A percentile compares a stretch with the other conserved stretches of the same genome.
These are phyloP conservation scores for Silene latifolia DNA, from an alignment of 148 eudicot species.

Conservation along the genomic window DNA sequence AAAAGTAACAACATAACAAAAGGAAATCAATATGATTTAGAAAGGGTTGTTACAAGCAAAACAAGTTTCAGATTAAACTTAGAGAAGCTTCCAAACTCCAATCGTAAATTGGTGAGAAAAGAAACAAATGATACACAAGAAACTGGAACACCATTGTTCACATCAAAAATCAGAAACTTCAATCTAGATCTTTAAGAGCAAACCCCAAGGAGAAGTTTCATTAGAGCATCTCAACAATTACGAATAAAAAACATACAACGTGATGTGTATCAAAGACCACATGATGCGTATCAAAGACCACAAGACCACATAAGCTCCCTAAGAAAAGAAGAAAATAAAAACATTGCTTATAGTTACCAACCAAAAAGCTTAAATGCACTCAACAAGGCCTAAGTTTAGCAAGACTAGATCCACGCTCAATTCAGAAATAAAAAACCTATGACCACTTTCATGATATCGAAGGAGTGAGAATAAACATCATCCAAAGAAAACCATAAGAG, in stretches of 20 bases:
- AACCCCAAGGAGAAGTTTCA: background rate
- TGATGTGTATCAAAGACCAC: background rate
- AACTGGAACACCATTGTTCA: too few species aligned
- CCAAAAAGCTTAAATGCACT: background rate
- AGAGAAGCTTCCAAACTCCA: too few species aligned
- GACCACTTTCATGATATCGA: background rate
- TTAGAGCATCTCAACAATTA: background rate
- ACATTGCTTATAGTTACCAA: background rate
- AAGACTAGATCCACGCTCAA: background rate
- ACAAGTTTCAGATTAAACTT: too few species aligned
- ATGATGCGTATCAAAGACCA: background rate
- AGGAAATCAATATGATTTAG: too few species aligned
- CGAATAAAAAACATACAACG: background rate
- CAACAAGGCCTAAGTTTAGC: background rate
- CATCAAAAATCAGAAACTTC: background rate
- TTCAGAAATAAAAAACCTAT: background rate
- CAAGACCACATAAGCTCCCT: background rate
- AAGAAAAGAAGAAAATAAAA: background rate
- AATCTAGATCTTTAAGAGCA: background rate
- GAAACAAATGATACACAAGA: background rate
- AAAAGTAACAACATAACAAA: too few species aligned
- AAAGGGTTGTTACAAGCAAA: too few species aligned
- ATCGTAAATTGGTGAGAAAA: background rate
- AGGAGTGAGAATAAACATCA: background rate
- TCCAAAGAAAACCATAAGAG: background rate